Percentiles rank a stretch among this genome's conserved stretches.
These are phyloP conservation scores for Rosellinia necatrix DNA, from an alignment of 2,329 filamentous ascomycete genomes.

Conservation along the genomic window DNA sequence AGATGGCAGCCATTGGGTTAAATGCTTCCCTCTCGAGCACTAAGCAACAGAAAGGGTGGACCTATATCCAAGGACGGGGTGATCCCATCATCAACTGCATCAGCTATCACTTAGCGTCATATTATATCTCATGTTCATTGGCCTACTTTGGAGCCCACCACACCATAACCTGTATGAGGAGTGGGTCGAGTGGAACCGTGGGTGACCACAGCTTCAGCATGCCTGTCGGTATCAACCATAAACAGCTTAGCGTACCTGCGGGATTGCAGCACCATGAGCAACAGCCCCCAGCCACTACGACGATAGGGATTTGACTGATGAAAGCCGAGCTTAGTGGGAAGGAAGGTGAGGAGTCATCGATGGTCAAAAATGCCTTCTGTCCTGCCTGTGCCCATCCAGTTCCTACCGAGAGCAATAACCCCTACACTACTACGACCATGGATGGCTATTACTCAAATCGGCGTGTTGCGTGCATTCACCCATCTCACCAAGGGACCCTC, in stretches of 20 bases:
- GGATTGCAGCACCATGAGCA: conserved; percentile 18
- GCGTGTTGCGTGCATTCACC: conserved; percentile 16
- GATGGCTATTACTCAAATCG: too few relatives aligned
- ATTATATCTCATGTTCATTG: conserved; percentile 20
- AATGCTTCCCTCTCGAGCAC: background rate
- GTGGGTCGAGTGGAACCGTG: conserved; percentile 16
- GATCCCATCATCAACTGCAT: background rate
- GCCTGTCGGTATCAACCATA: conserved; percentile 12
- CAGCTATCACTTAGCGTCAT: conserved; percentile 18
- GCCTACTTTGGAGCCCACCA: background rate
- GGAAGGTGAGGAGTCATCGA: conserved; percentile 30
- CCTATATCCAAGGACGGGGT: background rate
- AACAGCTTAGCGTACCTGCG: conserved; percentile 31
- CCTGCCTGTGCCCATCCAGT: background rate
- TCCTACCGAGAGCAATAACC: background rate
- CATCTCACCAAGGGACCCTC: background rate
- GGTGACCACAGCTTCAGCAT: conserved; percentile 12
- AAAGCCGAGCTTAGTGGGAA: background rate
- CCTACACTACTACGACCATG: too few relatives aligned
- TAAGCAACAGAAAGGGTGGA: background rate
- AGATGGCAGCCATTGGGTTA: conserved; percentile 1
- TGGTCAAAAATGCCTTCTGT: conserved; percentile 13
- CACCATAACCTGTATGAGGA: conserved; percentile 13
- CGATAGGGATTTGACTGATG: conserved; percentile 23
- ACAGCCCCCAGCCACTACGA: conserved; percentile 18